Percentiles rank a stretch among this genome's conserved stretches.
Evolutionary conservation across 2,329 filamentous ascomycete species (phyloP).

Genomic region (Aureobasidium zeae): DNA sequence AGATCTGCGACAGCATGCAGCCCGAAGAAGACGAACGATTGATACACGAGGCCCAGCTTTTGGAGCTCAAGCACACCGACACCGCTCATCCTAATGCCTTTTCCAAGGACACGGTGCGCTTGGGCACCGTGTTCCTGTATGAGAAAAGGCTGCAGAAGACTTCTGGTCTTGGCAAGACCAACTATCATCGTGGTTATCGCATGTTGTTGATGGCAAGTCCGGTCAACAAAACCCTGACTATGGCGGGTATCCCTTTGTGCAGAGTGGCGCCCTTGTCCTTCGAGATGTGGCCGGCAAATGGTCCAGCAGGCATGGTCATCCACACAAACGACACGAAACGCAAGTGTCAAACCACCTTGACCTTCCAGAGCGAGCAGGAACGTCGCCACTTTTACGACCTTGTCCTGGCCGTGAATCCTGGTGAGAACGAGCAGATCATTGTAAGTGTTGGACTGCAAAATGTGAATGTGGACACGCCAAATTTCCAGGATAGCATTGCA

Average conservation of each 20-base stretch:
- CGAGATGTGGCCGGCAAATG: slow-evolving; percentile 54
- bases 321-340: slow-evolving; percentile 57
- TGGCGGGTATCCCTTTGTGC: slow-evolving; percentile 60
- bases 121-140: slow-evolving; percentile 67
- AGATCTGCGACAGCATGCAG: slow-evolving; percentile 62
- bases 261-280: slow-evolving; percentile 64
- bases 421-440: slow-evolving; percentile 59
- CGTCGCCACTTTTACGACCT: slow-evolving; percentile 62
- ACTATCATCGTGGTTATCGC: slow-evolving; percentile 69
- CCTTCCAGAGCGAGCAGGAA: slow-evolving; percentile 62
- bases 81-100: slow-evolving; percentile 61
- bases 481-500: neutral
- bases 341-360: slow-evolving; percentile 64
- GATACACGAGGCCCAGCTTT: slow-evolving; percentile 59
- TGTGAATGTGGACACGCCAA: slow-evolving; percentile 1
- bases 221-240: slow-evolving; percentile 66
- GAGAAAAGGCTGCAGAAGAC: slow-evolving; percentile 59
- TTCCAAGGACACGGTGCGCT: slow-evolving; percentile 61
- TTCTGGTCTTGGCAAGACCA: slow-evolving; percentile 63
- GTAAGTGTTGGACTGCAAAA: slow-evolving; percentile 46
- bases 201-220: slow-evolving; percentile 69
- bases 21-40: slow-evolving; percentile 60
- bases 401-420: slow-evolving; percentile 62
- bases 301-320: slow-evolving; percentile 61
- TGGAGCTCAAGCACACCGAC: slow-evolving; percentile 74